A percentile compares a stretch with the other conserved stretches of the same genome.
Evolutionary conservation across 2,329 filamentous ascomycete species (phyloP).

Genomic region (Fusarium tuaranense): DNA sequence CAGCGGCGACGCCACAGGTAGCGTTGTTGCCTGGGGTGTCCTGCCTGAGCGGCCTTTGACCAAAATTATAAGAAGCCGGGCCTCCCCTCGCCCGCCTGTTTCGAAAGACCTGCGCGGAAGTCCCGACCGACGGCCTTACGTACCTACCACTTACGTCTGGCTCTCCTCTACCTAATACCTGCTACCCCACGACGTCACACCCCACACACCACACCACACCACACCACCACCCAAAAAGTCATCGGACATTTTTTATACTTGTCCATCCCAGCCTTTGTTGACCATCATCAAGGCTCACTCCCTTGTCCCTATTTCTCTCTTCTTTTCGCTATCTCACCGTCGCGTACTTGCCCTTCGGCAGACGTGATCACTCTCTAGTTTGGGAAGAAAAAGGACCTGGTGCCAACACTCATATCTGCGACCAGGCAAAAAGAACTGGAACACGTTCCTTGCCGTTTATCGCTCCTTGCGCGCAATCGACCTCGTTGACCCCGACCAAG

Average conservation of each 20-base stretch:
- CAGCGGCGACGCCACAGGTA: constrained; percentile 57
- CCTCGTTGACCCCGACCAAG: constrained; percentile 49
- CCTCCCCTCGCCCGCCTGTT: constrained; percentile 65
- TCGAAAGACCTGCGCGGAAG: constrained; percentile 65
- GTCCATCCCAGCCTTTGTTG: constrained; percentile 33
- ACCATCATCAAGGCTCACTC: constrained; percentile 15
- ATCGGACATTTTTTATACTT: constrained; percentile 38
- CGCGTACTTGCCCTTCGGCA: constrained; percentile 24
- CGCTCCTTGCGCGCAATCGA: constrained; percentile 51
- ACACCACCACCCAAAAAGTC: constrained; percentile 9
- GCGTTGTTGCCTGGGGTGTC: constrained; percentile 58
- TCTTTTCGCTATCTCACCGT: constrained; percentile 26
- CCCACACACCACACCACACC: constrained; percentile 43
- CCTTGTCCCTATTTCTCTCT: constrained; percentile 17
- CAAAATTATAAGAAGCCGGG: constrained; percentile 69
- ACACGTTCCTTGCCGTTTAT: constrained; percentile 54
- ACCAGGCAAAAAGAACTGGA: constrained; percentile 55
- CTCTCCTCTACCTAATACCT: constrained; percentile 52
- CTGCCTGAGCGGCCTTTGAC: constrained; percentile 50
- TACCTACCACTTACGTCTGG: constrained; percentile 62
- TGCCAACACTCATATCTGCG: constrained; percentile 42
- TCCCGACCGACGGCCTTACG: constrained; percentile 67
- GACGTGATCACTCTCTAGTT: constrained; percentile 40
- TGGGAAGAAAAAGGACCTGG: constrained; percentile 37
- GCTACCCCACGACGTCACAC: constrained; percentile 48